Conservation (phyloP, 78 protist genomes). For the Dictyostelium firmibasis region DNA sequence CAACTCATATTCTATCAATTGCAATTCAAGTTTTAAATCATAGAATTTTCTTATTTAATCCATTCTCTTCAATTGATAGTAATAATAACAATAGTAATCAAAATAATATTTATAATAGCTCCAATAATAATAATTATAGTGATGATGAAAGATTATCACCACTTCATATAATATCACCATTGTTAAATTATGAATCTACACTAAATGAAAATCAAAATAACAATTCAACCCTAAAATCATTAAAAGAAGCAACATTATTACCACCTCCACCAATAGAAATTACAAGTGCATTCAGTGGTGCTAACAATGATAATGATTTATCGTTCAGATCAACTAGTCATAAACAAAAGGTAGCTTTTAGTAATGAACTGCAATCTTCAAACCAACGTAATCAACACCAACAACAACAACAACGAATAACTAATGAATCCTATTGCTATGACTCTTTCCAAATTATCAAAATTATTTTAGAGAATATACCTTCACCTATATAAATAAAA, state of each 20-base stretch:
- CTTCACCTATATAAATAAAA: slow-evolving; percentile 41
- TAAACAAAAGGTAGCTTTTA: not conserved
- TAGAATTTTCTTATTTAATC: slow-evolving; percentile 59
- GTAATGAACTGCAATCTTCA: not conserved
- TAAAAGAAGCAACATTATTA: slow-evolving; percentile 51
- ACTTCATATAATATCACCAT: not conserved
- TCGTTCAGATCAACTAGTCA: not conserved
- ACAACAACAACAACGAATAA: not conserved
- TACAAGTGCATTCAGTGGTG: not conserved
- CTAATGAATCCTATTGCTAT: not conserved
- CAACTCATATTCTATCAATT: slow-evolving; percentile 46
- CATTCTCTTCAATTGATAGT: slow-evolving; percentile 23
- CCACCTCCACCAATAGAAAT: slow-evolving; percentile 69
- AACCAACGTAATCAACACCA: not conserved
- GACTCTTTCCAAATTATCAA: slow-evolving; percentile 62
- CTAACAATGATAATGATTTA: not conserved
- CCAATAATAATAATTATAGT: not conserved
- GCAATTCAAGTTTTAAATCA: slow-evolving; percentile 52
- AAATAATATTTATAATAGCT: not conserved
- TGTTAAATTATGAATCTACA: not conserved
- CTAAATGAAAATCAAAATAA: not conserved
- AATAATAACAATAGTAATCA: not conserved
- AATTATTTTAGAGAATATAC: slow-evolving; percentile 53
- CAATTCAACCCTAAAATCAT: not conserved
- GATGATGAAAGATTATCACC: slow-evolving; percentile 4